Percentiles rank a stretch among this genome's conserved stretches.
These are phyloP conservation scores for Phallus indusiatus DNA, from an alignment of 768 basidiomycete genomes.

Conservation along the genomic window DNA sequence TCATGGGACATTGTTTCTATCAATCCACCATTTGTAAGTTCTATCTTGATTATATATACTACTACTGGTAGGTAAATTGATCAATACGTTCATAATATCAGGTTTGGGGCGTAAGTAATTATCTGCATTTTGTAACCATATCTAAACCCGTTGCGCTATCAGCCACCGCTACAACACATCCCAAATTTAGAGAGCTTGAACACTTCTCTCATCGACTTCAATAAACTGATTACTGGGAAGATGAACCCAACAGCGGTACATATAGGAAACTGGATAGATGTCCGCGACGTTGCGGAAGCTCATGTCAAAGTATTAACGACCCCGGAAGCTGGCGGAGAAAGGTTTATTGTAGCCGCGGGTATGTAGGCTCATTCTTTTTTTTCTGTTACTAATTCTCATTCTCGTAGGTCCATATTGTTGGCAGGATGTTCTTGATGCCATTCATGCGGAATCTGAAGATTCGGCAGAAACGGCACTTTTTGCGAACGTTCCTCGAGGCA, in stretches of 20 bases:
- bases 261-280: constrained; percentile 35
- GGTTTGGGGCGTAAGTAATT: constrained; percentile 5
- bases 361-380: constrained; percentile 1
- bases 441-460: constrained; percentile 12
- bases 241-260: constrained; percentile 7
- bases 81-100: background rate
- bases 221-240: background rate
- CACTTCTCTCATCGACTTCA: constrained; percentile 18
- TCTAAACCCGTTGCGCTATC: background rate
- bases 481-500: constrained; percentile 4
- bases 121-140: background rate
- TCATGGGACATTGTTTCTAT: constrained; percentile 44
- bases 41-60: background rate
- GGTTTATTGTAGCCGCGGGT: constrained; percentile 42
- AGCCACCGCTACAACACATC: constrained; percentile 30
- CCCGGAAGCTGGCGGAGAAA: constrained; percentile 43
- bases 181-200: constrained; percentile 27
- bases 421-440: constrained; percentile 2
- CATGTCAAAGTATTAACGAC: constrained; percentile 45
- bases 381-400: background rate
- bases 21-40: constrained; percentile 44
- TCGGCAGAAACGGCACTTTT: constrained; percentile 11
- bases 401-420: background rate
- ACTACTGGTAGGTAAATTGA: background rate
- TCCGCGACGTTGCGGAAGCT: constrained; percentile 45